Evolutionary conservation across 129 eudicot species (phyloP).

Genomic region (Gnaphalium uliginosum): DNA sequence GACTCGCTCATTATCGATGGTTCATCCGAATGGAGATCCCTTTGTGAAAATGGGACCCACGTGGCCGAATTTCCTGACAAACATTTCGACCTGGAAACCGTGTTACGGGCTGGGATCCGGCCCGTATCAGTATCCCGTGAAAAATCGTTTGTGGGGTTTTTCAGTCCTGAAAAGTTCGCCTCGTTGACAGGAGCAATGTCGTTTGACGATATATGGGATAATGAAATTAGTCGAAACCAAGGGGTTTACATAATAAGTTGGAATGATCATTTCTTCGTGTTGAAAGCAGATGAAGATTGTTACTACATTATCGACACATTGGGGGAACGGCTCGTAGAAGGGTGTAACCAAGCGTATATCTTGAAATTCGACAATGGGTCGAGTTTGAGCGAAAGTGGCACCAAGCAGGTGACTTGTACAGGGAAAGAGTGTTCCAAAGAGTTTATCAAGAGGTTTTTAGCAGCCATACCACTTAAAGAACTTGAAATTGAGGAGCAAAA

Average conservation of each 20-base stretch:
- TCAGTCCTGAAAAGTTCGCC: conserved; percentile 64
- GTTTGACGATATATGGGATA: conserved; percentile 65
- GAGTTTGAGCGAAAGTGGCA: conserved; percentile 30
- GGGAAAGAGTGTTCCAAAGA: conserved; percentile 68
- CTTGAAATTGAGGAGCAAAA: conserved; percentile 58
- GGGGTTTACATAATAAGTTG: conserved; percentile 70
- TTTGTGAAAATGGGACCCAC: conserved; percentile 42
- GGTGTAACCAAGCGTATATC: conserved; percentile 64
- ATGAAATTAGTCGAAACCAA: conserved; percentile 23
- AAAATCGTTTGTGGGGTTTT: conserved; percentile 61
- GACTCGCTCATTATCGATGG: conserved; percentile 68
- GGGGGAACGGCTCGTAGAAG: conserved; percentile 67
- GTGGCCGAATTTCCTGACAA: conserved; percentile 54
- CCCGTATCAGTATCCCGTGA: conserved; percentile 48
- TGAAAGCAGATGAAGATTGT: conserved; percentile 53
- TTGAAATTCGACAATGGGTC: conserved; percentile 48
- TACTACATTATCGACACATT: conserved; percentile 61
- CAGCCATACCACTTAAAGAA: conserved; percentile 64
- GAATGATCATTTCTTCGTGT: conserved; percentile 82
- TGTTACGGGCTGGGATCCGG: conserved; percentile 52
- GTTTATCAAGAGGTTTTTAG: conserved; percentile 70
- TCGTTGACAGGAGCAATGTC: conserved; percentile 61
- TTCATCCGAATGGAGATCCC: conserved; percentile 69
- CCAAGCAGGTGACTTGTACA: neutral
- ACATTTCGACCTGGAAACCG: conserved; percentile 79